Conservation (phyloP, 805 yeast species). For the Myxozyma mucilagina region DNA sequence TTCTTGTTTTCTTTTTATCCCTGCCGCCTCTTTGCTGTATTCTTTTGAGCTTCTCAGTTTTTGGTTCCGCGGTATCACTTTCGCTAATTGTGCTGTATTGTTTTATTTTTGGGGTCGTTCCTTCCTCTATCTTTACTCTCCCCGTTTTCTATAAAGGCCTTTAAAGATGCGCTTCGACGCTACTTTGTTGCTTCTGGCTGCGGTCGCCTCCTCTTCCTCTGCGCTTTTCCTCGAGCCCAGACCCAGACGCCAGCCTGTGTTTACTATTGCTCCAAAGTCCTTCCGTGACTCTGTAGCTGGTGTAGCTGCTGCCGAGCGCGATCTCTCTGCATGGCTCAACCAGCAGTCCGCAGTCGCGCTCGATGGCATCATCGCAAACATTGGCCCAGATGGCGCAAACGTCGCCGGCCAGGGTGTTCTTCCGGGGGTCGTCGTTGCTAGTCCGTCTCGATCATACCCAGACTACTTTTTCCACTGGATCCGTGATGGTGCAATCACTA, state of each 20-base stretch:
- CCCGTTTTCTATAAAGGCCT: background rate
- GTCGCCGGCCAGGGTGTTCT: constrained; percentile 44
- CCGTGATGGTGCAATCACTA: constrained; percentile 82
- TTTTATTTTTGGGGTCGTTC: background rate
- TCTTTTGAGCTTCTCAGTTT: no score
- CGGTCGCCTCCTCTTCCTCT: constrained; percentile 7
- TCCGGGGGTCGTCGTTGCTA: constrained; percentile 79
- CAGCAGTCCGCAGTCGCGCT: constrained; percentile 49
- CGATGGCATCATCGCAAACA: constrained; percentile 52
- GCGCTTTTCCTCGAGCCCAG: constrained; percentile 9
- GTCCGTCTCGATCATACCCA: constrained; percentile 71
- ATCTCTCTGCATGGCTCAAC: constrained; percentile 53
- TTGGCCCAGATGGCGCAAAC: constrained; percentile 51
- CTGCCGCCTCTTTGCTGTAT: no score
- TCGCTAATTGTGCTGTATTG: no score
- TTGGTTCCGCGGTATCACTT: no score
- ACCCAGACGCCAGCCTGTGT: background rate
- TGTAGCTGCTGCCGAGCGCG: constrained; percentile 20
- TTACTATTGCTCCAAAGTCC: background rate
- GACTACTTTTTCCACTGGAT: constrained; percentile 89
- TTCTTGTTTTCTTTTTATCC: no score
- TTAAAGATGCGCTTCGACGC: constrained; percentile 13
- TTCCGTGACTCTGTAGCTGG: background rate
- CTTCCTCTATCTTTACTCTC: background rate
- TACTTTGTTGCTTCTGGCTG: constrained; percentile 5